These are phyloP conservation scores for Candida chilensis DNA, from an alignment of 805 yeast genomes.

Conservation along the genomic window DNA sequence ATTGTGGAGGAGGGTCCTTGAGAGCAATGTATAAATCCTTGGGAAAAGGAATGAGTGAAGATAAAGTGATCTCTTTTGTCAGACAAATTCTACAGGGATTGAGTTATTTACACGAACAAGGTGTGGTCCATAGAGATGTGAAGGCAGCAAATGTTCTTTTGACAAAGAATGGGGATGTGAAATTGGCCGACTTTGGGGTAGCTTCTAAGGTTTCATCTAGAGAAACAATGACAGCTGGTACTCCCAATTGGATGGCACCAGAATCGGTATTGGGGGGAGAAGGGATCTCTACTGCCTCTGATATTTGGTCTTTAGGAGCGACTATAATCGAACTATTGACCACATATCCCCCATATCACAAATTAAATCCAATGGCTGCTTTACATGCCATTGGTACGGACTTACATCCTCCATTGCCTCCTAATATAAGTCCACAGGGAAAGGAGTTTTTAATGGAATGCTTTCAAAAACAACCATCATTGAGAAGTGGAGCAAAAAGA, in stretches of 20 bases:
- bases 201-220: conserved; percentile 39
- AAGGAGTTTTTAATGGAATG: conserved; percentile 59
- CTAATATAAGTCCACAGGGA: conserved; percentile 27
- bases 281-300: conserved; percentile 84
- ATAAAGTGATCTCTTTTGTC: conserved; percentile 37
- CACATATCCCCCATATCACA: conserved; percentile 81
- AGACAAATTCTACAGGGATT: conserved; percentile 51
- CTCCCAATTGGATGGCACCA: conserved; percentile 99
- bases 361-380: conserved; percentile 68
- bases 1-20: conserved; percentile 54
- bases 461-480: conserved; percentile 59
- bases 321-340: conserved; percentile 82
- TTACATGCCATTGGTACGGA: conserved; percentile 78
- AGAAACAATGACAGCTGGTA: conserved; percentile 55
- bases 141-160: conserved; percentile 87
- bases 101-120: conserved; percentile 58
- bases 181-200: conserved; percentile 93
- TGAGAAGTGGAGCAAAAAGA: conserved; percentile 45
- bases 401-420: conserved; percentile 62
- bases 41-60: conserved; percentile 48
- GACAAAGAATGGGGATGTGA: conserved; percentile 57
- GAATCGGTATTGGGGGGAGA: conserved; percentile 75
- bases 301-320: conserved; percentile 93
- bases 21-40: conserved; percentile 37
- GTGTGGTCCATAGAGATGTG: conserved; percentile 79